A percentile compares a stretch with the other conserved stretches of the same genome.
Conservation (phyloP, 2,329 filamentous ascomycete species). For the Aspergillus ruber region DNA sequence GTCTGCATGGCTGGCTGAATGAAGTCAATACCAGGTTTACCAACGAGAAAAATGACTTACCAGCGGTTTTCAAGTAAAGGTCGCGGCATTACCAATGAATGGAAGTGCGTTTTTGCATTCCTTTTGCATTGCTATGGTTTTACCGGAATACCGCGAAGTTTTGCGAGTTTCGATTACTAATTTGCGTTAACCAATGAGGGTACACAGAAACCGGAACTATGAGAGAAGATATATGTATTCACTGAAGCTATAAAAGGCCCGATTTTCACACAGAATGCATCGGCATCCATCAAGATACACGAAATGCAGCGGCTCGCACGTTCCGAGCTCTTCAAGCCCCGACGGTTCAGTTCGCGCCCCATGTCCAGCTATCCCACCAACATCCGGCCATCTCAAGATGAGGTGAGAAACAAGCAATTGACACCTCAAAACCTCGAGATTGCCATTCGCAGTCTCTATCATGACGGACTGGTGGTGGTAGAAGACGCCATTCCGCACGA, state of each 20-base stretch:
- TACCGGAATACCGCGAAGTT: neutral
- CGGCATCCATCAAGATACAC: neutral
- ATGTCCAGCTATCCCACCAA: slow-evolving; percentile 19
- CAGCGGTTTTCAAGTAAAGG: neutral
- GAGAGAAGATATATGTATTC: too few species aligned
- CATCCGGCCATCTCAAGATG: slow-evolving; percentile 36
- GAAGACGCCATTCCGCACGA: slow-evolving; percentile 47
- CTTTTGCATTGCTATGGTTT: neutral
- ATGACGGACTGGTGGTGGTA: slow-evolving; percentile 53
- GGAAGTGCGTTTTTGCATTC: neutral
- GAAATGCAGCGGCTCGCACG: neutral
- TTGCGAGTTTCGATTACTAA: neutral
- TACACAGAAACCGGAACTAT: too few species aligned
- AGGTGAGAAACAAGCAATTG: slow-evolving; percentile 37
- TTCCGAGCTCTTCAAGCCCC: neutral
- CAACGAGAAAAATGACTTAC: neutral
- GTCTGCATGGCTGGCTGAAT: slow-evolving; percentile 4
- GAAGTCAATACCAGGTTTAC: neutral
- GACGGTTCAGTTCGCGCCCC: neutral
- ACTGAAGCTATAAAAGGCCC: neutral
- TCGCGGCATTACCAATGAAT: neutral
- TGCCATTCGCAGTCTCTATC: slow-evolving; percentile 46
- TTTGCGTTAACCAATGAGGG: neutral
- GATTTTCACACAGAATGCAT: neutral
- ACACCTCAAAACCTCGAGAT: slow-evolving; percentile 49